These are phyloP conservation scores for Sordariomycetes sp. DNA, from an alignment of 2,329 filamentous ascomycete genomes.

Conservation along the genomic window DNA sequence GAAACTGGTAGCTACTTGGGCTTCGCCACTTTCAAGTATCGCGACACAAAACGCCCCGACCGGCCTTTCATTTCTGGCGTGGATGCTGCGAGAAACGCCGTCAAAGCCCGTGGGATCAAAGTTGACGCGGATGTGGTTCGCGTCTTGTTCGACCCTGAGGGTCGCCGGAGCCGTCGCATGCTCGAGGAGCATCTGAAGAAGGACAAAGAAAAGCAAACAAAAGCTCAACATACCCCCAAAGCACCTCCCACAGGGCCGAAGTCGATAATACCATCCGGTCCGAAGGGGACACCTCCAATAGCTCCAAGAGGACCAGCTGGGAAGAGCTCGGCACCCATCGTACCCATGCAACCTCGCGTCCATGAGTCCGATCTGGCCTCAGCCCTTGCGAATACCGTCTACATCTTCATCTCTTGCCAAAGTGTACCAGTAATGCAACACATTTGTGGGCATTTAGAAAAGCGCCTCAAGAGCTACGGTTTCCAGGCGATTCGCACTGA, in stretches of 20 bases:
- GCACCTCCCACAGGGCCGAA: constrained; percentile 28
- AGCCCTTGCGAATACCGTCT: constrained; percentile 70
- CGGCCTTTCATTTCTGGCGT: constrained; percentile 52
- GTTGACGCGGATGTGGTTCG: constrained; percentile 70
- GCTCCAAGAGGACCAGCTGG: constrained; percentile 79
- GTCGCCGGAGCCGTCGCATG: constrained; percentile 69
- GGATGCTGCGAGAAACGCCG: constrained; percentile 73
- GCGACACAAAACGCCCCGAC: constrained; percentile 51
- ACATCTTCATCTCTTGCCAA: constrained; percentile 80
- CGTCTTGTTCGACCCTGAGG: constrained; percentile 85
- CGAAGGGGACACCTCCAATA: constrained; percentile 57
- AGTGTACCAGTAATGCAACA: constrained; percentile 81
- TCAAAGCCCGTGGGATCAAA: constrained; percentile 65
- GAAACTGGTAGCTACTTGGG: constrained; percentile 90
- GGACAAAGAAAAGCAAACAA: constrained; percentile 52
- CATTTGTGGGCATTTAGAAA: constrained; percentile 84
- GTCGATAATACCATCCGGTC: constrained; percentile 14
- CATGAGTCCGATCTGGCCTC: constrained; percentile 52
- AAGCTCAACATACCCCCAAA: constrained; percentile 16
- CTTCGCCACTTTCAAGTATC: constrained; percentile 85
- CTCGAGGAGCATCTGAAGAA: constrained; percentile 65
- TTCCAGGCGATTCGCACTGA: constrained; percentile 80
- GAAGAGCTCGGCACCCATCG: constrained; percentile 28
- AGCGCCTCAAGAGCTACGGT: constrained; percentile 72
- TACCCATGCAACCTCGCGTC: constrained; percentile 11